Evolutionary conservation across 2,329 filamentous ascomycete genomes (phyloP), one percentile per base, ranked within the genome.

Genomic region (Penicillium sp.): DNA sequence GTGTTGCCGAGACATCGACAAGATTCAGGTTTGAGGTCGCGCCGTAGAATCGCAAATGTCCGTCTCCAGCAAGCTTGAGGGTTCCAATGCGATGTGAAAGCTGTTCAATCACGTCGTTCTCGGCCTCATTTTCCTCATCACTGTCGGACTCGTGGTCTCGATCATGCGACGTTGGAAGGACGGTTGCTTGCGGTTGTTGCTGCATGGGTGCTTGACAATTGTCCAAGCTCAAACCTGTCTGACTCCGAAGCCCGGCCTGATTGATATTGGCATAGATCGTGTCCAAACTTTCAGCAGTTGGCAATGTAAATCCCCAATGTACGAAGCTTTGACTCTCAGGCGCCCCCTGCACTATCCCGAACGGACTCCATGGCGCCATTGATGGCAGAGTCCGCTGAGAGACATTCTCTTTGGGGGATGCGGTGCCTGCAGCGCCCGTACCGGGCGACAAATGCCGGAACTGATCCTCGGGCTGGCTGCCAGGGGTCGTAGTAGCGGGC

Each of bases 11-110:
- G 9, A 67, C 66, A 49, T 72, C 68, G 2, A 74, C 61, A 25
- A 74, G 47, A 41, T 71, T 72, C 12, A 73, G 60, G 35, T 74
- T 74, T 4, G 72, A 73, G 0, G 72, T 72, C 2, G 72, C 65
- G 9, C 73, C 73, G 39, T 71, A 74, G 47, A 71, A 75, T 9
- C 71, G 66, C 12, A 73, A 55, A 49, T 73, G 68, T 0, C 72
- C 72, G 51, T 72, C 72, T 2, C 67, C 65, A 0, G 67, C 64
- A 25, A 75, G 63, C 43, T 73, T 72, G 42, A 75, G 50, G 4
- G 70, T 70, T 4, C 73, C 73, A 13, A 75, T 66, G 5, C 71
- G 69, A 52, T 71, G 63, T 2, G 72, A 72, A 7, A 74, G 56
- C 45, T 73, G 68, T 43, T 71, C 67, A 18, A 73, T 70, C 2